Conservation (phyloP, 2,329 filamentous ascomycete genomes). For the Rugonectria rugulosa region DNA sequence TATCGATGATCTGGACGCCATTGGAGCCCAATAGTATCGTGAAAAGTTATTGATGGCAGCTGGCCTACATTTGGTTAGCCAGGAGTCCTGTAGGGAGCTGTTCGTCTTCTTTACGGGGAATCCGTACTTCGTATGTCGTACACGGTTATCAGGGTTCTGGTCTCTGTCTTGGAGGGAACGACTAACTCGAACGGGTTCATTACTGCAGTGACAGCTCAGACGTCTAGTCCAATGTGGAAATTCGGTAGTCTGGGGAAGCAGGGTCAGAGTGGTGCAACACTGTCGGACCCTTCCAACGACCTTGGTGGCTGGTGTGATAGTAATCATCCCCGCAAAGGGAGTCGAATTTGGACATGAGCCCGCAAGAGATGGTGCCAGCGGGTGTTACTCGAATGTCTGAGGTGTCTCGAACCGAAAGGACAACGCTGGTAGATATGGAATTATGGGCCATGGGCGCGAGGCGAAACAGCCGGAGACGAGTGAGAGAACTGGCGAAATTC, state of each 20-base stretch:
- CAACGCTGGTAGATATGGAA: not conserved
- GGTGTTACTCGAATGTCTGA: constrained; percentile 11
- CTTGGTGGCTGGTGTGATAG: constrained; percentile 15
- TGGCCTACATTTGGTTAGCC: constrained; percentile 18
- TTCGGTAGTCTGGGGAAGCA: constrained; percentile 32
- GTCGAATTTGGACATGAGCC: constrained; percentile 17
- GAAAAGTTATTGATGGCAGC: constrained; percentile 8
- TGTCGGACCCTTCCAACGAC: constrained; percentile 28
- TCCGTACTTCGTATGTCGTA: too few species aligned
- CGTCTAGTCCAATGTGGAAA: constrained; percentile 2
- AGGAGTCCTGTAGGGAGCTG: not conserved
- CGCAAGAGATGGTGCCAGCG: constrained; percentile 10
- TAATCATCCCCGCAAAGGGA: constrained; percentile 16
- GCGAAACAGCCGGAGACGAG: constrained; percentile 5
- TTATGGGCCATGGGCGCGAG: not conserved
- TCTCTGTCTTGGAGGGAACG: not conserved
- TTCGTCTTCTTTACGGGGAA: not conserved
- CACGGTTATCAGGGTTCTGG: constrained; percentile 7
- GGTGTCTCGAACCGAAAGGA: not conserved
- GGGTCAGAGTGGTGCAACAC: constrained; percentile 23
- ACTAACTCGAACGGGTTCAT: constrained; percentile 14
- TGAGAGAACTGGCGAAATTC: constrained; percentile 2
- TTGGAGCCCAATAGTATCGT: constrained; percentile 20
- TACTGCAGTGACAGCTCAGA: constrained; percentile 16
- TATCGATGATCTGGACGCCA: constrained; percentile 30